Base-by-base conservation (phyloP, 352 stramenopile genomes). In the Pythium myriotylum region DNA sequence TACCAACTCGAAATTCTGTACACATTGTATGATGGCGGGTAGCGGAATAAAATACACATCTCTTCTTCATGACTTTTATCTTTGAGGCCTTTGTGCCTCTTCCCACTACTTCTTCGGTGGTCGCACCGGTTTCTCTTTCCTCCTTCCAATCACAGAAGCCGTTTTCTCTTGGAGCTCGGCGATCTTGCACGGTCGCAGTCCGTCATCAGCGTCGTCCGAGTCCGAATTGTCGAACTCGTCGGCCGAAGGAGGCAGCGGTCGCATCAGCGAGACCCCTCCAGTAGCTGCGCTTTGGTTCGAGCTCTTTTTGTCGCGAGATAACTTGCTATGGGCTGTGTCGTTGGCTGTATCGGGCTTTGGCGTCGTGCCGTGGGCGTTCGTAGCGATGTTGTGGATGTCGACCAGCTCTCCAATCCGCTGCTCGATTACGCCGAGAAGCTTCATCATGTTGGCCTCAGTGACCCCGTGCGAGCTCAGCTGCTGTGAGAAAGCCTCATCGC, bases 381-480 rank as follows among this genome's bases (percentile, higher is more conserved):
- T 91, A 5, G 78, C 77, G 59, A 93, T 89, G 59, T 95, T 92
- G 71, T 93, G 83, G 51, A 95, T 90, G 52, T 96, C 82, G 26
- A 96, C 85, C 17, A 95, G 62, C 65, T 96, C 86, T 2, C 83
- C 80, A 7, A 94, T 85, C 43, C 87, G 82, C 60, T 96, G 84
- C 62, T 95, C 86, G 47, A 96, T 89, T 29, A 93, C 70, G 9
- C 86, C 87, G 13, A 96, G 77, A 17, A 94, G 74, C 54, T 90
- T 84, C 13, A 80, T 69, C 70, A 94, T 89, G n/a, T 84, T 89
- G 43, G 88, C 71, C 51, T 96, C 87, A 2, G 86, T 95, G 20
- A 94, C 65, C 13, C 85, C 84, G 19, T 89, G 83, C 9, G 84
- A 77, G 9, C 69, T 66, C 24, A 95, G 50, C 53, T 92, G 81